Evolutionary conservation across 495 filamentous ascomycete genomes (phyloP), one percentile per base, ranked within the genome.

Genomic region (Thozetella sp.): DNA sequence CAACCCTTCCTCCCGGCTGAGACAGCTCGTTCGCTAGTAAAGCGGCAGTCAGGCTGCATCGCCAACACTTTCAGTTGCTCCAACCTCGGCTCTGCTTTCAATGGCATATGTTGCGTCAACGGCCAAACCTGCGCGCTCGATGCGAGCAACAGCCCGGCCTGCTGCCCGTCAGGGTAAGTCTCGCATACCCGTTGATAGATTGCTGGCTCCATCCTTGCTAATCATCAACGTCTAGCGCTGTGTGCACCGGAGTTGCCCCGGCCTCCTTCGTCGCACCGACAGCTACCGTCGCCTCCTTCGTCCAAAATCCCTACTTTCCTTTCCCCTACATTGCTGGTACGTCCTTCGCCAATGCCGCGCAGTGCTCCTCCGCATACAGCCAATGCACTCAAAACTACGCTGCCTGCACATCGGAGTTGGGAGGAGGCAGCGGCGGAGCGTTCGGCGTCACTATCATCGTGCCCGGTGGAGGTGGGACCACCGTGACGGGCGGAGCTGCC

Each of bases 301-400:
- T 80, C 48, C 71, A 77, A 43, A 87, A 88, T 63, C 55, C 69
- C 19, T 86, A 79, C 69, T 93, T 88, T 66, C 82, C 87, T 13
- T 92, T 90, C 67, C 76, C 88, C 27, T 82, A 81, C 63, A 79
- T 91, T 55, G 85, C 86, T n/a, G 43, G 43, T 26, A 92, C 90
- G 1, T 81, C 80, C 45, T 91, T 91, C 61, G 66, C 76, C 51
- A 84, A 90, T 60, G 72, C 81, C 19, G 83, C 76, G n/a, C 76
- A 77, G 11, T 93, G 90, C 73, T 69, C 87, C 1, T 83, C 85
- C 13, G 90, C 90, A 63, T 84, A 88, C 69, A 83, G 78, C 37
- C 76, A 83, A 51, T 93, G 90, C 67, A 77, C 84, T 65, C 78
- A 75, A 30, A 88, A 90, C 65, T 89, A 87, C 64, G 73, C 76